Base-by-base conservation (phyloP, 2,329 filamentous ascomycete genomes). In the Magnaporthales sp. region DNA sequence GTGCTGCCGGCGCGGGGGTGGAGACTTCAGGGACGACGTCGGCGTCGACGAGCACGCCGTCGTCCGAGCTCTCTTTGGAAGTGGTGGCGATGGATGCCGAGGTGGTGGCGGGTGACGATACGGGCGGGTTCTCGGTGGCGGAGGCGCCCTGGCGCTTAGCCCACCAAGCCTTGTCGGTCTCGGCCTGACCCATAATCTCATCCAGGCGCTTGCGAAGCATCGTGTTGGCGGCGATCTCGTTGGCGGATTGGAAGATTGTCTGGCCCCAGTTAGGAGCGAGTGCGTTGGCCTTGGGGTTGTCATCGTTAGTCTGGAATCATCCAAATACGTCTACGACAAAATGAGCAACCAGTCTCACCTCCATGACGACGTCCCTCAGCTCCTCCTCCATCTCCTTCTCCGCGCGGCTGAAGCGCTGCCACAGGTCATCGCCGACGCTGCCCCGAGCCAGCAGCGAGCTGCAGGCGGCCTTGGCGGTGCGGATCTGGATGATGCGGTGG, bases 371-470 rank as follows among this genome's bases (percentile, higher is more conserved):
- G 78, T 99, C 95, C 73, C 92, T 87, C 69, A 99, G 83, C 80
- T 99, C 95, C 71, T 93, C 92, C 80, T 99, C 93, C 83, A 98
- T 96, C 80, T 99, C 95, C 81, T 96, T 93, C 85, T 99, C 95
- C 0, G 94, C 95, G 64, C 92, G 86, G 78, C 89, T 80, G 78
- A 98, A 97, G 54, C 94, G 85, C 81, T 97, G 92, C 91, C 93
- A 97, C 71, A 99, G 79, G 77, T 99, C 95, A 76, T 99, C 95
- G 15, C 95, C 94, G 1, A 99, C 93, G 74, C 92, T 96, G 63
- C 95, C 95, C 70, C 92, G 85, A 79, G 96, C 92, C 72, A 98
- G 79, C 71, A 99, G 81, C 27, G 89, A 86, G 74, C 90, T 89
- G 74, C 96, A 87, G 8, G 95, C 92, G 73, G 91, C 91, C 82